Percentiles rank a stretch among this genome's conserved stretches.
phyloP scores from a whole-genome alignment of 2,329 filamentous ascomycete species.

The Coniochaeta ligniaria region DNA sequence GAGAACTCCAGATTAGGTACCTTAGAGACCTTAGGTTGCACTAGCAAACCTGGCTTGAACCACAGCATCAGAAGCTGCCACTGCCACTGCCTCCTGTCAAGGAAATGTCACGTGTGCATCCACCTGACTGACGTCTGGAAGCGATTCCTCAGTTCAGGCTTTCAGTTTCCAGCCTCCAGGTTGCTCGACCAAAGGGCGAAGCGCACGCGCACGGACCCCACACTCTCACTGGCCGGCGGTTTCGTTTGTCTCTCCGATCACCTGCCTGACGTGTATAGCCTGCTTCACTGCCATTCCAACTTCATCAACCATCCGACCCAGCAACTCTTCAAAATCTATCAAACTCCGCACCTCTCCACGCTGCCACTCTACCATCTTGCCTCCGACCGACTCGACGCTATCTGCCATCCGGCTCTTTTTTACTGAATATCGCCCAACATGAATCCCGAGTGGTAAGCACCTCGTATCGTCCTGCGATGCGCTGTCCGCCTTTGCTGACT shows the following conservation, averaged over 20 bases:
- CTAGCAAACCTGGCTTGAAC: too few species aligned
- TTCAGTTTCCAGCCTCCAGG: too few species aligned
- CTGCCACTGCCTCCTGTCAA: neutral
- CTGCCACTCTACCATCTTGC: conserved; percentile 1
- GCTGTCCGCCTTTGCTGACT: conserved; percentile 12
- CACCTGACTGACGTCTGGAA: neutral
- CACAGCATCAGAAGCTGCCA: too few species aligned
- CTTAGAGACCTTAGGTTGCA: too few species aligned
- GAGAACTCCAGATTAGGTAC: neutral
- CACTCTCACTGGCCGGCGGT: neutral
- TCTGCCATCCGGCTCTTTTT: neutral
- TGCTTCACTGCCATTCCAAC: conserved; percentile 1
- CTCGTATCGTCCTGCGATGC: conserved; percentile 11
- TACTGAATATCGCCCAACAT: conserved; percentile 45
- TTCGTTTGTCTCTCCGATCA: conserved; percentile 1
- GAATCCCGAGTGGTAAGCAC: conserved; percentile 87
- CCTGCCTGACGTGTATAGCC: conserved; percentile 4
- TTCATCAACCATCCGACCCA: neutral
- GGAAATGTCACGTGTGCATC: neutral
- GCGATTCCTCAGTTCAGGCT: too few species aligned
- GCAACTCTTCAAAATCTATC: neutral
- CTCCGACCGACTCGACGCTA: neutral
- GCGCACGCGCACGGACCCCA: conserved; percentile 4
- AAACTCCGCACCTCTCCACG: neutral
- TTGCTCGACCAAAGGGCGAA: too few species aligned